A percentile compares a stretch with the other conserved stretches of the same genome.
Evolutionary conservation across 306 rosid species (phyloP).

Genomic region (Ceratonia siliqua): DNA sequence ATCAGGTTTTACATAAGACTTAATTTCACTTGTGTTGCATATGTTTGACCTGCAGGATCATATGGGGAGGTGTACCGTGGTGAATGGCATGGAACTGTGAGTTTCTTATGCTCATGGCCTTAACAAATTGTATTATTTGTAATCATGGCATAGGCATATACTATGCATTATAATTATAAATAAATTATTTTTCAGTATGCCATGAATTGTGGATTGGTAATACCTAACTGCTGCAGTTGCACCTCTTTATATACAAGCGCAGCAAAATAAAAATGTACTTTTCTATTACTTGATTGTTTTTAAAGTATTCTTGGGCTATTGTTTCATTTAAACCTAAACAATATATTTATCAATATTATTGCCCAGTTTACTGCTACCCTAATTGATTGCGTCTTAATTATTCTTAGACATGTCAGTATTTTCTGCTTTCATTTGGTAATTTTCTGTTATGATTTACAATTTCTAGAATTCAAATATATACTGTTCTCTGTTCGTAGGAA

Average conservation of each 20-base stretch:
- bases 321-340: slow-evolving; percentile 11
- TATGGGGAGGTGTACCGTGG: slow-evolving; percentile 98
- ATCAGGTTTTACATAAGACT: slow-evolving; percentile 23
- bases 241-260: slow-evolving; percentile 17
- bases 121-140: slow-evolving; percentile 13
- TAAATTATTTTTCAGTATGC: slow-evolving; percentile 14
- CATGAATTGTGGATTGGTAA: slow-evolving; percentile 13
- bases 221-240: slow-evolving; percentile 26
- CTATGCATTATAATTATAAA: too few relatives aligned
- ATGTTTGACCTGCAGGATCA: slow-evolving; percentile 68
- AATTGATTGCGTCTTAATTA: background rate
- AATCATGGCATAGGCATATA: slow-evolving; percentile 3
- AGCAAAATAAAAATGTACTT: background rate
- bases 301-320: background rate
- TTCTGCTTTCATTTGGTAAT: background rate
- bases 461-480: background rate
- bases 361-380: background rate
- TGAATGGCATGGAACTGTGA: slow-evolving; percentile 98
- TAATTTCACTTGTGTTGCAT: slow-evolving; percentile 31
- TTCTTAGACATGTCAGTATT: slow-evolving; percentile 9
- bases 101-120: slow-evolving; percentile 45
- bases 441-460: slow-evolving; percentile 25
- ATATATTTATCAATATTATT: slow-evolving; percentile 9
- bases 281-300: background rate
- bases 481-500: slow-evolving; percentile 58